A percentile compares a stretch with the other conserved stretches of the same genome.
phyloP scores from a whole-genome alignment of 2,329 filamentous ascomycete species.

The Arthroderma sp. region DNA sequence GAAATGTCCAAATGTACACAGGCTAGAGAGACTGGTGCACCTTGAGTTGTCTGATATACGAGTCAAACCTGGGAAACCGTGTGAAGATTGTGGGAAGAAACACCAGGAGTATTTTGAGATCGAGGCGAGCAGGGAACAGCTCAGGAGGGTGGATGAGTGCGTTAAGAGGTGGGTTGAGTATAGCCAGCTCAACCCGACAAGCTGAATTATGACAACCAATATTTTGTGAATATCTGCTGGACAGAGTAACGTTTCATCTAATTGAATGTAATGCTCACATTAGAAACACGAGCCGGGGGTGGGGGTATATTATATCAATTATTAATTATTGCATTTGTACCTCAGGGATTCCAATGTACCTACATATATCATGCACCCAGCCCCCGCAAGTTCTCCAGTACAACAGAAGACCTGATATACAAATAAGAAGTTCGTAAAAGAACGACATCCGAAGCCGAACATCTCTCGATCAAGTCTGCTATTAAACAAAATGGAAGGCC shows the following conservation, averaged over 20 bases:
- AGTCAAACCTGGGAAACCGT: constrained; percentile 50
- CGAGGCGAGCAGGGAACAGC: constrained; percentile 56
- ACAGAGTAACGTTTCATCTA: background rate
- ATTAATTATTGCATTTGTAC: background rate
- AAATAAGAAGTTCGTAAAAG: too few species aligned
- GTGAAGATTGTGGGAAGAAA: constrained; percentile 65
- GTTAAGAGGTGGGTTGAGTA: constrained; percentile 77
- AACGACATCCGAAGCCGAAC: too few species aligned
- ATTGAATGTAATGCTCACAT: background rate
- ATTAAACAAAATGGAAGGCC: constrained; percentile 44
- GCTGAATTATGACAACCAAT: constrained; percentile 4
- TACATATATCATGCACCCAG: background rate
- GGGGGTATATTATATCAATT: background rate
- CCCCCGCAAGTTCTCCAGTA: too few species aligned
- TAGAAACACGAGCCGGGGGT: background rate
- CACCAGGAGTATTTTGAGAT: constrained; percentile 96
- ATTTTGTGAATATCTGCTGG: background rate
- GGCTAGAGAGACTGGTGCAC: constrained; percentile 82
- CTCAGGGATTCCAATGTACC: background rate
- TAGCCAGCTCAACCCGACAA: constrained; percentile 45
- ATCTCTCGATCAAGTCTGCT: background rate
- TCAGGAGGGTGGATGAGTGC: constrained; percentile 58
- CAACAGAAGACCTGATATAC: background rate
- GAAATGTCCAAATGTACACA: constrained; percentile 64
- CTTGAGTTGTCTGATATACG: constrained; percentile 59